These are phyloP conservation scores for Pontederia crassipes DNA, from an alignment of 176 grass and related monocot species.

Conservation along the genomic window DNA sequence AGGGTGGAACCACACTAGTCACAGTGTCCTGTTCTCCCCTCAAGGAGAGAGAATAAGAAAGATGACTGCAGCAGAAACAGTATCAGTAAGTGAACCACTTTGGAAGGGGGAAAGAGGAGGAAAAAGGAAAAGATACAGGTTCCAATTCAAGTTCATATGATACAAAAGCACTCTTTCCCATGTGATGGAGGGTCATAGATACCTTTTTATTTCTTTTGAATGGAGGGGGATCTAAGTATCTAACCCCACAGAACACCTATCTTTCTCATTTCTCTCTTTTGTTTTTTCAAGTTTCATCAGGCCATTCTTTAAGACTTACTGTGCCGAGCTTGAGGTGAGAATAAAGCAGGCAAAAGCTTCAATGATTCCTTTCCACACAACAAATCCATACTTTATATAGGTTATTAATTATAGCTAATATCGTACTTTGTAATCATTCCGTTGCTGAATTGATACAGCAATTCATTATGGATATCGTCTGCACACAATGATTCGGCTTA, in stretches of 20 bases:
- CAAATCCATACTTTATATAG: constrained; percentile 10
- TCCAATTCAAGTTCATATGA: constrained; percentile 13
- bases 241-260: not conserved
- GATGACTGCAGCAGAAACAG: constrained; percentile 19
- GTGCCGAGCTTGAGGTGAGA: not conserved
- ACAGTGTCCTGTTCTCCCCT: not conserved
- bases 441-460: not conserved
- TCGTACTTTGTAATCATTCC: constrained; percentile 11
- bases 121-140: not conserved
- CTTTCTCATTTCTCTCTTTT: constrained; percentile 6
- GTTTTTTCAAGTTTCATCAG: not conserved
- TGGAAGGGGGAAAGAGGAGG: constrained; percentile 17
- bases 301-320: not conserved
- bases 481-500: constrained; percentile 38
- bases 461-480: constrained; percentile 8
- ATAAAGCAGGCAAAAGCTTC: constrained; percentile 27
- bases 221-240: not conserved
- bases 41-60: not conserved
- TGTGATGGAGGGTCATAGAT: constrained; percentile 24
- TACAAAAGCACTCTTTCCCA: constrained; percentile 50
- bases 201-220: constrained; percentile 14
- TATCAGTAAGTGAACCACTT: constrained; percentile 18
- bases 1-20: constrained; percentile 5
- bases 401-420: constrained; percentile 8
- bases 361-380: constrained; percentile 19